phyloP scores from a whole-genome alignment of 768 basidiomycete genomes.

The Gymnopilus dilepis region DNA sequence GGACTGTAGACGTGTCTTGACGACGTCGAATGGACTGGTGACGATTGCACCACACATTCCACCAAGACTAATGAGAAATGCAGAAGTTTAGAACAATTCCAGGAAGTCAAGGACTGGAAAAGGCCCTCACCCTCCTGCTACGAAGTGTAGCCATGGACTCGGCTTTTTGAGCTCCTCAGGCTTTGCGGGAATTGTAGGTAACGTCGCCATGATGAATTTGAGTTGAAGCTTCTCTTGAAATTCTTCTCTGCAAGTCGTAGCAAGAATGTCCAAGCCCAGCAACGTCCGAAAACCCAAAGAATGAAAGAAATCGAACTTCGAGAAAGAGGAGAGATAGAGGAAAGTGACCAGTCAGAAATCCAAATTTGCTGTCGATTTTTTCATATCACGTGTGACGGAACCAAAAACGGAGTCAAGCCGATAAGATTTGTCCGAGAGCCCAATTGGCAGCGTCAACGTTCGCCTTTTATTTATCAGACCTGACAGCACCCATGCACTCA shows the following conservation, averaged over 20 bases:
- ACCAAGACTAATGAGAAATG: conserved; percentile 68
- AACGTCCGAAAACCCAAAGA: background rate
- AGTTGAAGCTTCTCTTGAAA: background rate
- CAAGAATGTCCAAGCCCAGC: background rate
- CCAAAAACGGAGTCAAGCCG: background rate
- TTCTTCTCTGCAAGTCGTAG: background rate
- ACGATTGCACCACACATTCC: conserved; percentile 98
- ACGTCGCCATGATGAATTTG: background rate
- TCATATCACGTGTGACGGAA: conserved; percentile 1
- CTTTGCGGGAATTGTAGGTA: background rate
- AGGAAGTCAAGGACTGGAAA: background rate
- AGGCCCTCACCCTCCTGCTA: conserved; percentile 80
- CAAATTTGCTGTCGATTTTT: conserved; percentile 1
- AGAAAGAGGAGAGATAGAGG: background rate
- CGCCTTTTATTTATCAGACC: conserved; percentile 1
- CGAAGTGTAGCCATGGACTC: conserved; percentile 85
- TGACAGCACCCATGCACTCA: background rate
- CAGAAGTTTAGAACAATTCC: conserved; percentile 11
- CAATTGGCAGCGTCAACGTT: conserved; percentile 7
- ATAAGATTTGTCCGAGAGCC: conserved; percentile 1
- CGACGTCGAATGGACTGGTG: conserved; percentile 97
- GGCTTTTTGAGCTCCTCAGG: conserved; percentile 34
- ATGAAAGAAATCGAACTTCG: background rate
- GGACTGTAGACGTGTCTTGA: conserved; percentile 96
- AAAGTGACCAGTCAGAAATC: conserved; percentile 1